Evolutionary conservation across 495 filamentous ascomycete species (phyloP), one percentile per base, ranked within the genome.

Genomic region (Stereocaulon alpinum): DNA sequence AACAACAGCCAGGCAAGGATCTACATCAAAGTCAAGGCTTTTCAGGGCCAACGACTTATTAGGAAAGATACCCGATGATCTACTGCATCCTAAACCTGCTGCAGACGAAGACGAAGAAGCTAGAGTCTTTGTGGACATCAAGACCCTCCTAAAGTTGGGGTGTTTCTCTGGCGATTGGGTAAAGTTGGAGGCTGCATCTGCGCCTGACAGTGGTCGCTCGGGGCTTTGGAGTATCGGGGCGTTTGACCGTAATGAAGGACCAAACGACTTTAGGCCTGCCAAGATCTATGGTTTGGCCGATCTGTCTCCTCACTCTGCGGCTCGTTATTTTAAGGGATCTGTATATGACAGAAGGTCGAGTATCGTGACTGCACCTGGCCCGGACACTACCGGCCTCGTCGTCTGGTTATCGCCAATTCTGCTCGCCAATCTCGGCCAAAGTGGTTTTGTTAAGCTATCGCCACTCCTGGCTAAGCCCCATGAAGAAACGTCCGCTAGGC

Each of bases 131-230:
- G 89, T 97, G 9, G 89, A 93, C 62, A 84, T 91, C 32, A 86
- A 80, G 60, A 85, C 88, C 18, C 73, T 98, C 12, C 82, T 87
- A n/a, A 86, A 88, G 60, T 81, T 97, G 43, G 89, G 90, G 30
- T 96, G 91, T 68, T 98, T 98, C 70, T 96, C 92, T 1, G 93
- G 93, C 15, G 93, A 98, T 67, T 98, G 93, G 93, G 89, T 96
- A n/a, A 81, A 85, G 4, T 74, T 98, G 20, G 88, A 93, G 72
- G 74, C 80, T 1, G 77, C 15, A 74, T 45, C 58, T 12, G 24
- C n/a, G 10, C 58, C 58, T 34, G 20, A 34, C 37, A 77, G 78
- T 66, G 73, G 75, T 32, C 45, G 61, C 71, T 80, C 61, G 77
- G 80, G 72, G 68, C 74, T 74, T 69, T 84, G 71, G 73, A 71